phyloP scores from a whole-genome alignment of 139 green algal genomes.

The Spirogloea muscicola region DNA sequence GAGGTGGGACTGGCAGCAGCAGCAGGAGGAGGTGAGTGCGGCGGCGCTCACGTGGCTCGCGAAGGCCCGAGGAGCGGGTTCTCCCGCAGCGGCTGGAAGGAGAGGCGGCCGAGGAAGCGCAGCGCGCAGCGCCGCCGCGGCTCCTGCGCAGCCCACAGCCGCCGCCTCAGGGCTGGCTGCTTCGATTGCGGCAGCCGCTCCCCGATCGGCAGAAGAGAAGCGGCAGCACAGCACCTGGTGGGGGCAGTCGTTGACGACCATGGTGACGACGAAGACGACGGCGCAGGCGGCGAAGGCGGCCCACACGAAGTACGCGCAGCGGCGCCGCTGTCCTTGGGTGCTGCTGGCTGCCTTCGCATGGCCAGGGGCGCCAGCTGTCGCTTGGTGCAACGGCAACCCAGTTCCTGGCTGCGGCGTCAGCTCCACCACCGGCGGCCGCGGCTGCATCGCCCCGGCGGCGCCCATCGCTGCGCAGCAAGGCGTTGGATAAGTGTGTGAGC shows the following conservation, averaged over 20 bases:
- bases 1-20: too few species aligned
- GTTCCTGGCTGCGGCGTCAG: too few species aligned
- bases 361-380: too few species aligned
- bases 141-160: not conserved
- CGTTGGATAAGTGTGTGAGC: too few species aligned
- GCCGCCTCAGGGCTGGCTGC: not conserved
- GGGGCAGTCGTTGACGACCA: constrained; percentile 39
- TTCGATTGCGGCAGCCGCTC: not conserved
- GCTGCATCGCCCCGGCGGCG: too few species aligned
- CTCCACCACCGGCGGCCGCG: too few species aligned
- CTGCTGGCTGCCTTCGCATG: too few species aligned
- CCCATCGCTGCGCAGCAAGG: too few species aligned
- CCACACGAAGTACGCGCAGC: too few species aligned
- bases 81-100: constrained; percentile 27
- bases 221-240: not conserved
- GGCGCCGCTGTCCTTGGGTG: too few species aligned
- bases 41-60: constrained; percentile 17
- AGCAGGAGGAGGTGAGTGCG: too few species aligned
- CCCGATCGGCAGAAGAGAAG: not conserved
- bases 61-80: constrained; percentile 41
- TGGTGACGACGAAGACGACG: constrained; percentile 32
- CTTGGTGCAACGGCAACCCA: too few species aligned
- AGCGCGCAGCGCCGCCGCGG: constrained; percentile 25
- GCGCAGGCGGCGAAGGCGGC: constrained; percentile 14
- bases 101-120: constrained; percentile 19